These are phyloP conservation scores for Floccularia luteovirens DNA, from an alignment of 768 basidiomycete genomes.

Conservation along the genomic window DNA sequence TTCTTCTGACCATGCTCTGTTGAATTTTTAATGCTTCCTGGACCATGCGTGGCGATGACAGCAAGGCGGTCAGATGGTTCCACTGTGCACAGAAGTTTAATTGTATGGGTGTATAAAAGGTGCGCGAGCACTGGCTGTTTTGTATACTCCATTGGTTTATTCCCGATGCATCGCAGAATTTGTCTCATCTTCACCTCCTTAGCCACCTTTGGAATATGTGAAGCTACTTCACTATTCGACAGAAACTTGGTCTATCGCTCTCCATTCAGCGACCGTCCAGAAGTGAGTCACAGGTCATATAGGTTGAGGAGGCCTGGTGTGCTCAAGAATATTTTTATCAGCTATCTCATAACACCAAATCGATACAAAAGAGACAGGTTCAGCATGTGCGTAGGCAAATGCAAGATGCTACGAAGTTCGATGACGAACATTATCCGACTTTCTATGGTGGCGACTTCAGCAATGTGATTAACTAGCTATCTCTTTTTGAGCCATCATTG, in stretches of 20 bases:
- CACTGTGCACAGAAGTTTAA: no score
- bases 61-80: no score
- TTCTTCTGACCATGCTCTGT: no score
- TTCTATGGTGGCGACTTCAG: constrained; percentile 42
- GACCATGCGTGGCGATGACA: no score
- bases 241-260: constrained; percentile 34
- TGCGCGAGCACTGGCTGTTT: no score
- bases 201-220: no score
- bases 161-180: no score
- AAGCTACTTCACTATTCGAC: constrained; percentile 18
- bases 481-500: neutral
- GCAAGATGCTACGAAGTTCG: constrained; percentile 26
- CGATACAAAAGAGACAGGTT: constrained; percentile 27
- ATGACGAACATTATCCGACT: constrained; percentile 41
- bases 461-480: constrained; percentile 28
- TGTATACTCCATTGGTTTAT: no score
- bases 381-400: constrained; percentile 24
- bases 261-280: constrained; percentile 25
- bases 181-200: no score
- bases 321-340: constrained; percentile 9
- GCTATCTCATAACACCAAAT: constrained; percentile 29
- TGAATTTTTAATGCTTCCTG: no score
- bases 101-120: no score
- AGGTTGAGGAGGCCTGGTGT: neutral
- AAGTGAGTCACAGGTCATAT: constrained; percentile 12